Percentiles rank a stretch among this genome's conserved stretches.
phyloP scores from a whole-genome alignment of 2,329 filamentous ascomycete genomes.

The Cladorrhinum sp. region DNA sequence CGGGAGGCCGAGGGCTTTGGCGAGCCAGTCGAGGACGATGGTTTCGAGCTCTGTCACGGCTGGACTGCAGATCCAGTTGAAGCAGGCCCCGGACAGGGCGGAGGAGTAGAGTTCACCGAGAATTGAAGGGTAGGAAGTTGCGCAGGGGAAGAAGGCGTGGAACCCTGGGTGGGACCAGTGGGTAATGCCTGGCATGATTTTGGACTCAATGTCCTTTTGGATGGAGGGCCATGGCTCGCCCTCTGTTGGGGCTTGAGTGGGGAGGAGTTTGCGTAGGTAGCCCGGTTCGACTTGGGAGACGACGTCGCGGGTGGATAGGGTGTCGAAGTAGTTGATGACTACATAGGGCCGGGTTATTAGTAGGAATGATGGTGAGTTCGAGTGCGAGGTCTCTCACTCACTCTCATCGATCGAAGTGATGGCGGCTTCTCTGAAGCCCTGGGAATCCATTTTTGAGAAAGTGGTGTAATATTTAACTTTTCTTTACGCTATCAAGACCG shows the following conservation, averaged over 20 bases:
- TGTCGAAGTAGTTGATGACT: conserved; percentile 85
- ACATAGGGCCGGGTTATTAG: too few species aligned
- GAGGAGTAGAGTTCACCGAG: conserved; percentile 90
- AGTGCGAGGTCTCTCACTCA: conserved; percentile 17
- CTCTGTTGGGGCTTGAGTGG: conserved; percentile 58
- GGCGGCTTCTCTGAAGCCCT: conserved; percentile 26
- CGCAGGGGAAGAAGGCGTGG: conserved; percentile 91
- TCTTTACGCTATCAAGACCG: too few species aligned
- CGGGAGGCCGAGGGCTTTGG: conserved; percentile 70
- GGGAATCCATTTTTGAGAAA: conserved; percentile 24
- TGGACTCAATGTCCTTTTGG: conserved; percentile 75
- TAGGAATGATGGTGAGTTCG: not conserved
- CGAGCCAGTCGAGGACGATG: conserved; percentile 88
- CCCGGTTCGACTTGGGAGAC: conserved; percentile 77
- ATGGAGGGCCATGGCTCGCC: conserved; percentile 76
- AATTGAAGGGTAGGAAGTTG: conserved; percentile 77
- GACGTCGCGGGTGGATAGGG: conserved; percentile 65
- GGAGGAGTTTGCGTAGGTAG: conserved; percentile 79
- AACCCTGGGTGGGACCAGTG: conserved; percentile 82
- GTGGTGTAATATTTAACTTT: not conserved
- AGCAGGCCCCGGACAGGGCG: conserved; percentile 83
- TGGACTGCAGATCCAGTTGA: conserved; percentile 96
- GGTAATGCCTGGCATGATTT: conserved; percentile 88
- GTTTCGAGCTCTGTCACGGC: conserved; percentile 93
- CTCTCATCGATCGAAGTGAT: conserved; percentile 28